phyloP scores from a whole-genome alignment of 768 basidiomycete species.

The Strobilomyces echinocephalus region DNA sequence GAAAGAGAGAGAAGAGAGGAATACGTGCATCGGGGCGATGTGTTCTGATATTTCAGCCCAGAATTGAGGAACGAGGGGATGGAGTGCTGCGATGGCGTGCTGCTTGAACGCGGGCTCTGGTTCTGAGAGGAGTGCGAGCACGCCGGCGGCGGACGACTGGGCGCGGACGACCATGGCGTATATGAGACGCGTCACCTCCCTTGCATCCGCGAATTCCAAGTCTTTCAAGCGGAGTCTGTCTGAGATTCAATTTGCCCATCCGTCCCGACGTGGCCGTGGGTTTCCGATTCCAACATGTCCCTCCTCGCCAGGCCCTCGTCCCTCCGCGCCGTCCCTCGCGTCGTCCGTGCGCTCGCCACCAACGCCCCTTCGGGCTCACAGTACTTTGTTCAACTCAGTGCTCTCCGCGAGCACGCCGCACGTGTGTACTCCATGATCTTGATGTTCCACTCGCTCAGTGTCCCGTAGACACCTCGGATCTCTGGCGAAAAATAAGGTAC shows the following conservation, averaged over 20 bases:
- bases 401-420: conserved; percentile 60
- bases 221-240: conserved; percentile 30
- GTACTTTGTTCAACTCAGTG: conserved; percentile 51
- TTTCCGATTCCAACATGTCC: conserved; percentile 37
- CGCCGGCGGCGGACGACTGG: conserved; percentile 83
- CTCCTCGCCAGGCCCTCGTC: conserved; percentile 42
- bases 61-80: conserved; percentile 83
- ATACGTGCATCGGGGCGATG: conserved; percentile 77
- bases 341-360: conserved; percentile 35
- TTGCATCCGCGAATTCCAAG: conserved; percentile 22
- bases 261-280: conserved; percentile 28
- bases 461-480: conserved; percentile 59
- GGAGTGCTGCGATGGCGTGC: conserved; percentile 83
- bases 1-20: conserved; percentile 4
- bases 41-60: conserved; percentile 99
- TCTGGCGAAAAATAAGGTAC: conserved; percentile 87
- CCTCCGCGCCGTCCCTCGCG: conserved; percentile 41
- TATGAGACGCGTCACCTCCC: conserved; percentile 43
- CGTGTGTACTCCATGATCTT: conserved; percentile 36
- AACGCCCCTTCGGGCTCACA: conserved; percentile 35
- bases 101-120: conserved; percentile 83
- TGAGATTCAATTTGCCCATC: conserved; percentile 16
- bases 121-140: conserved; percentile 87
- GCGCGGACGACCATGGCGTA: conserved; percentile 58
- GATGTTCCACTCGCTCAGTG: conserved; percentile 8